These are phyloP conservation scores for Pyrenophora seminiperda DNA, from an alignment of 2,329 filamentous ascomycete species.

Conservation along the genomic window DNA sequence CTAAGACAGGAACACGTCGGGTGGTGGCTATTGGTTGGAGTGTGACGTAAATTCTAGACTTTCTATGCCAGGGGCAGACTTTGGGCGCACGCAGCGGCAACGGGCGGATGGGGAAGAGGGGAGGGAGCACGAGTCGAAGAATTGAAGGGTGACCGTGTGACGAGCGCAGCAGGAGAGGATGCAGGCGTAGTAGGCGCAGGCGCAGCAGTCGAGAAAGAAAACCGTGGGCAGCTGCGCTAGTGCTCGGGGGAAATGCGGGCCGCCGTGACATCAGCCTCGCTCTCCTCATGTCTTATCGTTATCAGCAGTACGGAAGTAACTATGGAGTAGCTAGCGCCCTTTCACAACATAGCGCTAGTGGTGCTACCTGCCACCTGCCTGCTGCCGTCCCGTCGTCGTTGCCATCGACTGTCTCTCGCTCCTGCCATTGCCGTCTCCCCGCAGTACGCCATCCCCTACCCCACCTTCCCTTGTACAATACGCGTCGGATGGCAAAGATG, in stretches of 20 bases:
- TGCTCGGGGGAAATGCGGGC: slow-evolving; percentile 29
- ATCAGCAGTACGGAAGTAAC: too few species aligned
- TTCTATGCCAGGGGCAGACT: slow-evolving; percentile 35
- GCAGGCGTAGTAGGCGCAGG: neutral
- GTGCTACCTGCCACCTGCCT: slow-evolving; percentile 10
- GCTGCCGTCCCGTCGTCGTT: slow-evolving; percentile 6
- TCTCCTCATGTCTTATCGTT: slow-evolving; percentile 11
- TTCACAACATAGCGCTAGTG: slow-evolving; percentile 17
- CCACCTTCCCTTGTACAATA: too few species aligned
- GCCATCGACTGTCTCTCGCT: slow-evolving; percentile 1
- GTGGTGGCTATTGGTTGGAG: slow-evolving; percentile 20
- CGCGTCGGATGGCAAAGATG: slow-evolving; percentile 32
- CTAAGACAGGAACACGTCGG: slow-evolving; percentile 41
- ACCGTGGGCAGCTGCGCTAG: slow-evolving; percentile 29
- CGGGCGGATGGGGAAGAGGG: slow-evolving; percentile 22
- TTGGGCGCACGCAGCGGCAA: slow-evolving; percentile 41
- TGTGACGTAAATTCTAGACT: slow-evolving; percentile 37
- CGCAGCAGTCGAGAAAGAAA: slow-evolving; percentile 25
- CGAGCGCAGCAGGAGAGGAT: slow-evolving; percentile 19
- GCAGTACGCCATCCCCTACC: neutral
- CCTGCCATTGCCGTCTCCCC: slow-evolving; percentile 4
- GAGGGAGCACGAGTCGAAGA: slow-evolving; percentile 24
- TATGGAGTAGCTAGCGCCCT: too few species aligned
- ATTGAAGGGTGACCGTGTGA: slow-evolving; percentile 34
- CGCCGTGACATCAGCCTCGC: slow-evolving; percentile 18